Percentiles rank a stretch among this genome's conserved stretches.
Conservation (phyloP, 352 stramenopile species). For the Stramenopiles sp. region DNA sequence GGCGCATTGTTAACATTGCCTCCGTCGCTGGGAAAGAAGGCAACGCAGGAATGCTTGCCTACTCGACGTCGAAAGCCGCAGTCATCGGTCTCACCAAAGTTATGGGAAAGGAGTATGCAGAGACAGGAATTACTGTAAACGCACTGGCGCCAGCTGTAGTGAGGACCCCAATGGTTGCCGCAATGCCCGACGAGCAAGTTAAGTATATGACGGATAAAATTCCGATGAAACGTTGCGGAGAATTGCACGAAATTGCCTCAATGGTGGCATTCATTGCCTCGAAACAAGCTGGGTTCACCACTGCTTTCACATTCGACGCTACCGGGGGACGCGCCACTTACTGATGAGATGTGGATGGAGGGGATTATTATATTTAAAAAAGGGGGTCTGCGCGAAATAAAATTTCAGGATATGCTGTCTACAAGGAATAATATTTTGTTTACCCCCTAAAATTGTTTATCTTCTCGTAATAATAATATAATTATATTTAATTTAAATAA, state of each 20-base stretch:
- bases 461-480: too few relatives aligned
- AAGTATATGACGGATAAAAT: constrained; percentile 38
- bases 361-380: too few relatives aligned
- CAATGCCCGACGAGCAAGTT: constrained; percentile 29
- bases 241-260: constrained; percentile 27
- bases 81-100: constrained; percentile 33
- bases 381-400: too few relatives aligned
- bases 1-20: constrained; percentile 32
- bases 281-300: constrained; percentile 26
- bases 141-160: constrained; percentile 29
- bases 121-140: constrained; percentile 31
- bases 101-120: constrained; percentile 31
- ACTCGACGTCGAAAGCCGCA: constrained; percentile 29
- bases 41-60: constrained; percentile 32
- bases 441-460: too few relatives aligned
- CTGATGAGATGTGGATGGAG: too few relatives aligned
- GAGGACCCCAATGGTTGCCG: constrained; percentile 30
- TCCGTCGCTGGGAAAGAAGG: constrained; percentile 32
- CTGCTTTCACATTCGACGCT: constrained; percentile 31
- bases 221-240: constrained; percentile 31
- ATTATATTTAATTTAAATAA: too few relatives aligned
- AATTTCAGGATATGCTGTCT: too few relatives aligned
- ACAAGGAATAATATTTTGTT: too few relatives aligned
- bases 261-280: constrained; percentile 25
- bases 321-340: constrained; percentile 28